These are phyloP conservation scores for Alternaria sp. DNA, from an alignment of 2,329 filamentous ascomycete species.

Conservation along the genomic window DNA sequence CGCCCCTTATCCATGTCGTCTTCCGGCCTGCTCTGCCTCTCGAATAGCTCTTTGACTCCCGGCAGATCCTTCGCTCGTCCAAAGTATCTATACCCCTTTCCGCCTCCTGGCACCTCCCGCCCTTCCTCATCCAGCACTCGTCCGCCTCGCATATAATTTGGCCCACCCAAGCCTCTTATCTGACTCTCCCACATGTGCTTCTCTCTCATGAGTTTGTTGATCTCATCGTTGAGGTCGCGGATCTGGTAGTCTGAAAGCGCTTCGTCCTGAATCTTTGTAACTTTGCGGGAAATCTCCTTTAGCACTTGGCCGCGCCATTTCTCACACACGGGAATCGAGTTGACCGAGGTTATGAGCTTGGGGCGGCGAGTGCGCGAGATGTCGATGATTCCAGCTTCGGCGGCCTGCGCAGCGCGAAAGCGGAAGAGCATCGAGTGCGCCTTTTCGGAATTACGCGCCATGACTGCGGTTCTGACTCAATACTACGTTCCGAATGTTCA, in stretches of 20 bases:
- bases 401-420: slow-evolving; percentile 96
- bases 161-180: slow-evolving; percentile 93
- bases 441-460: slow-evolving; percentile 96
- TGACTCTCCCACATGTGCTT: slow-evolving; percentile 99
- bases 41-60: slow-evolving; percentile 86
- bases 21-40: slow-evolving; percentile 44
- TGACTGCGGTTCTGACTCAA: slow-evolving; percentile 31
- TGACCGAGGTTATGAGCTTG: slow-evolving; percentile 87
- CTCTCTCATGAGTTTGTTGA: slow-evolving; percentile 98
- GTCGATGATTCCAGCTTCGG: slow-evolving; percentile 95
- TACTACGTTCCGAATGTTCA: background rate
- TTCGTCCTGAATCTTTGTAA: slow-evolving; percentile 91
- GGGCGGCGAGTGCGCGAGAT: slow-evolving; percentile 87
- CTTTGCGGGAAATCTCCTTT: slow-evolving; percentile 96
- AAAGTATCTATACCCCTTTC: slow-evolving; percentile 87
- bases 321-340: slow-evolving; percentile 85
- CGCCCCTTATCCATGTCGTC: slow-evolving; percentile 67
- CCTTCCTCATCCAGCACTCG: slow-evolving; percentile 64
- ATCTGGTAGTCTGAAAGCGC: slow-evolving; percentile 96
- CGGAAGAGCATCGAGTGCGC: slow-evolving; percentile 99
- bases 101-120: slow-evolving; percentile 67
- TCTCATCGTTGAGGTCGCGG: slow-evolving; percentile 97
- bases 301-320: slow-evolving; percentile 98
- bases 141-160: slow-evolving; percentile 88
- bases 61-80: slow-evolving; percentile 88